Conservation (phyloP, 2,329 filamentous ascomycete species). For the Penicillium occitanis region DNA sequence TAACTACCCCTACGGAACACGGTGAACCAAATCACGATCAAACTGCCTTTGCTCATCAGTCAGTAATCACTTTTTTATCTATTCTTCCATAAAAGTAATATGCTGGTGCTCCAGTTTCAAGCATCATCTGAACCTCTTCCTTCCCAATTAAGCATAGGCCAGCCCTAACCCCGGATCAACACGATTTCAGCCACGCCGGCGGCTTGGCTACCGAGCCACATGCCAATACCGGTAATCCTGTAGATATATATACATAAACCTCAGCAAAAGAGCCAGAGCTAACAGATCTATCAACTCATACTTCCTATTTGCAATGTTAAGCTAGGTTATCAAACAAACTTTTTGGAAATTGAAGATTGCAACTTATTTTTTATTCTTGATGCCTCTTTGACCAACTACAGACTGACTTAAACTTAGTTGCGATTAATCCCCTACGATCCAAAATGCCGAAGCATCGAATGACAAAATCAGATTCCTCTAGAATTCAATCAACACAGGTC, state of each 20-base stretch:
- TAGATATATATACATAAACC: conserved; percentile 23
- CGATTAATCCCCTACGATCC: not conserved
- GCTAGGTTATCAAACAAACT: not conserved
- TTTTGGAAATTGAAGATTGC: not conserved
- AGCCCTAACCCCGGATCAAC: not conserved
- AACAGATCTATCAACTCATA: not conserved
- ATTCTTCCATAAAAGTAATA: no score
- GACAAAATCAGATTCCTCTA: not conserved
- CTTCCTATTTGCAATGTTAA: not conserved
- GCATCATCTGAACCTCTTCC: not conserved
- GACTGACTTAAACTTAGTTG: not conserved
- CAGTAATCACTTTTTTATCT: not conserved
- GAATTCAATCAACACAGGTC: not conserved
- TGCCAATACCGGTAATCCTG: no score
- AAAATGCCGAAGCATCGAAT: not conserved
- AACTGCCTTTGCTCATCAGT: not conserved
- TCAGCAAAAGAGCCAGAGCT: not conserved
- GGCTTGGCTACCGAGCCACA: no score
- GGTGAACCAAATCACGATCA: not conserved
- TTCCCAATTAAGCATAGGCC: not conserved
- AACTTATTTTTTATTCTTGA: not conserved
- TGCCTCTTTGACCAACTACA: not conserved
- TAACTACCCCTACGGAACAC: not conserved
- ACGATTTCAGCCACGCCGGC: no score
- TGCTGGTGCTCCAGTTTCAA: not conserved